A percentile compares a stretch with the other conserved stretches of the same genome.
Evolutionary conservation across 1,284 basidiomycete genomes (phyloP).

Genomic region (Paramarasmius palmivorus): DNA sequence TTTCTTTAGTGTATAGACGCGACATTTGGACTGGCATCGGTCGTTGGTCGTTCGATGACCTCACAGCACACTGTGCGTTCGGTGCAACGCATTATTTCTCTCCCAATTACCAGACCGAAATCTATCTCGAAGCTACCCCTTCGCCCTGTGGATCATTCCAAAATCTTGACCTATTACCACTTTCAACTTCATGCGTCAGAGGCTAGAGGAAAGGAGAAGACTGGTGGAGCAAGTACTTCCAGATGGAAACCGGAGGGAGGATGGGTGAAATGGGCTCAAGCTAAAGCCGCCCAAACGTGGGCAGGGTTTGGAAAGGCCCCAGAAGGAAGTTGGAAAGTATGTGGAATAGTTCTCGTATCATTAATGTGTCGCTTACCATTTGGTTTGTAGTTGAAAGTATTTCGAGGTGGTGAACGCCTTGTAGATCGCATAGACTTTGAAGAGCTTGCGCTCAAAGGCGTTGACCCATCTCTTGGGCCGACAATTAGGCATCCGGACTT

Average conservation of each 20-base stretch:
- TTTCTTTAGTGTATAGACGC: background rate
- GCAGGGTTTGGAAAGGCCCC: slow-evolving; percentile 62
- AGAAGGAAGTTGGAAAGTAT: slow-evolving; percentile 69
- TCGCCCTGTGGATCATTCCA: slow-evolving; percentile 3
- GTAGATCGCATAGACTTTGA: slow-evolving; percentile 76
- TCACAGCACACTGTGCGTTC: slow-evolving; percentile 18
- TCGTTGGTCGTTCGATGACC: background rate
- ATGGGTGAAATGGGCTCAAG: slow-evolving; percentile 41
- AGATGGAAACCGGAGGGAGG: slow-evolving; percentile 38
- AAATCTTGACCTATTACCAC: slow-evolving; percentile 39
- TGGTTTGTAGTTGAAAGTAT: slow-evolving; percentile 50
- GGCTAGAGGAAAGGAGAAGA: slow-evolving; percentile 9
- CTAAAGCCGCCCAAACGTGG: slow-evolving; percentile 60
- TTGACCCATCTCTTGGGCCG: slow-evolving; percentile 71
- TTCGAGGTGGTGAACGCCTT: slow-evolving; percentile 62
- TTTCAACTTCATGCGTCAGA: slow-evolving; percentile 34
- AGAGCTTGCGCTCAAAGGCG: slow-evolving; percentile 66
- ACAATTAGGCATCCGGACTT: slow-evolving; percentile 25
- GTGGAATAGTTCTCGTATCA: background rate
- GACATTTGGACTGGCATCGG: no score
- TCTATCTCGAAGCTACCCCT: background rate
- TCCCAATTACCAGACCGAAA: slow-evolving; percentile 35
- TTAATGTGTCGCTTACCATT: background rate
- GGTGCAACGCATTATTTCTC: slow-evolving; percentile 34
- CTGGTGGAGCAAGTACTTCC: slow-evolving; percentile 14